phyloP scores from a whole-genome alignment of 2,329 filamentous ascomycete genomes.

The Trichoderma aggressivum region DNA sequence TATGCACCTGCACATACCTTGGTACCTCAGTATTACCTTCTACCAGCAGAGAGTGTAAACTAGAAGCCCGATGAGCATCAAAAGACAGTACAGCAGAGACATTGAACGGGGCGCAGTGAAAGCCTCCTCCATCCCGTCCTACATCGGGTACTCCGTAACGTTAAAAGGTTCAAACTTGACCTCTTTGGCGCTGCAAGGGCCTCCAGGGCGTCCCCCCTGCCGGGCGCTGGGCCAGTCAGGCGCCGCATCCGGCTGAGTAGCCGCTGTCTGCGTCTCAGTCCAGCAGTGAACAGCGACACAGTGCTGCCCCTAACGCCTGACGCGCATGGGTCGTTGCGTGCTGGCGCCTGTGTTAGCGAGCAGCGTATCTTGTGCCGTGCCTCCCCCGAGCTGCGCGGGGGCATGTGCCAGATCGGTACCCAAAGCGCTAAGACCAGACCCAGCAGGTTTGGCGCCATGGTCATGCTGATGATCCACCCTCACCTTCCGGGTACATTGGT shows the following conservation, averaged over 20 bases:
- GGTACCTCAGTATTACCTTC: too few species aligned
- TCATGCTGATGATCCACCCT: background rate
- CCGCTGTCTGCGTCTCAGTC: constrained; percentile 1
- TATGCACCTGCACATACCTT: background rate
- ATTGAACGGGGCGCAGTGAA: background rate
- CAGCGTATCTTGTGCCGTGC: constrained; percentile 1
- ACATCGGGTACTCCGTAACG: constrained; percentile 9
- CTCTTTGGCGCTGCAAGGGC: constrained; percentile 11
- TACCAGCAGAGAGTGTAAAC: background rate
- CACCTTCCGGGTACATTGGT: background rate
- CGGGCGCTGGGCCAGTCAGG: background rate
- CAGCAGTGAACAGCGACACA: background rate
- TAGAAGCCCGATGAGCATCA: background rate
- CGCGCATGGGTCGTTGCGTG: constrained; percentile 7
- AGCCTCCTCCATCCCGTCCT: background rate
- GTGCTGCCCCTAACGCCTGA: constrained; percentile 14
- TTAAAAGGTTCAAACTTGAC: background rate
- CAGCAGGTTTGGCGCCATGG: background rate
- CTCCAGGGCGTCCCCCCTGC: background rate
- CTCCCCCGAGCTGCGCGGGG: background rate
- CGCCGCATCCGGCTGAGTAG: constrained; percentile 3
- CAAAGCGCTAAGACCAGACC: background rate
- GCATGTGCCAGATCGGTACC: background rate
- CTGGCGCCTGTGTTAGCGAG: constrained; percentile 13
- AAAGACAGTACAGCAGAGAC: background rate